These are phyloP conservation scores for Phytopythium litorale DNA, from an alignment of 352 stramenopile species.

Conservation along the genomic window DNA sequence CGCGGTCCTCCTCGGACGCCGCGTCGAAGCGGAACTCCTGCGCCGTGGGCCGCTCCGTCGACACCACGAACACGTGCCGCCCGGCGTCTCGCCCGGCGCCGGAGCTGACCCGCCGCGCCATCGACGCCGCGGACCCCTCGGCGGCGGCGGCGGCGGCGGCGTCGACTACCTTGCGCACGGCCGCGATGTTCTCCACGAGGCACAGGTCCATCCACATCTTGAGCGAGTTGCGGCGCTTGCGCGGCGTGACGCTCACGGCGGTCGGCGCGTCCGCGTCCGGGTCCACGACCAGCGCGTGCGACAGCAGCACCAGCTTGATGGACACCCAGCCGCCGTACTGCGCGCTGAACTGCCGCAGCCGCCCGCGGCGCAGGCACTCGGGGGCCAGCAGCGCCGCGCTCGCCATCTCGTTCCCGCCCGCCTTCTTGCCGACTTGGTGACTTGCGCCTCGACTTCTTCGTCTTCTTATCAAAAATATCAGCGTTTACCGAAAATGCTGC, in stretches of 20 bases:
- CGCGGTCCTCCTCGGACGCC: conserved; percentile 22
- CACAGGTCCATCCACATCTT: conserved; percentile 51
- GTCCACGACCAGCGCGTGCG: conserved; percentile 46
- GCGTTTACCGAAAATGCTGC: neutral
- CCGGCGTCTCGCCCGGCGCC: neutral
- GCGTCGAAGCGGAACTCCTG: conserved; percentile 37
- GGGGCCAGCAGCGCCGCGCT: conserved; percentile 10
- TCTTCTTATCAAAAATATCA: neutral
- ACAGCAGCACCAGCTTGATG: conserved; percentile 42
- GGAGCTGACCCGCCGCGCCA: conserved; percentile 15
- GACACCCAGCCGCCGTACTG: conserved; percentile 48
- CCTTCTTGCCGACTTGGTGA: neutral
- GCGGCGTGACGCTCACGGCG: conserved; percentile 26
- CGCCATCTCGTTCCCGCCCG: neutral
- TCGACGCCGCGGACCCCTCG: neutral
- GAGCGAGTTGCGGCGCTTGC: conserved; percentile 39
- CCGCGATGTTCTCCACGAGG: conserved; percentile 25
- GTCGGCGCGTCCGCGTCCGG: conserved; percentile 28
- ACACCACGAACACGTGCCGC: conserved; percentile 26
- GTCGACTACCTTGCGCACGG: conserved; percentile 29
- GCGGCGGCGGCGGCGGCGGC: too few species aligned
- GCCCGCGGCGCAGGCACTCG: conserved; percentile 38
- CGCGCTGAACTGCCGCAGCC: conserved; percentile 44
- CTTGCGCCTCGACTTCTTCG: too few species aligned
- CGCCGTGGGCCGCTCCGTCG: conserved; percentile 20